Evolutionary conservation across 441 rosid genomes (phyloP), one percentile per base, ranked within the genome.

Genomic region (Codiaeum variegatum): DNA sequence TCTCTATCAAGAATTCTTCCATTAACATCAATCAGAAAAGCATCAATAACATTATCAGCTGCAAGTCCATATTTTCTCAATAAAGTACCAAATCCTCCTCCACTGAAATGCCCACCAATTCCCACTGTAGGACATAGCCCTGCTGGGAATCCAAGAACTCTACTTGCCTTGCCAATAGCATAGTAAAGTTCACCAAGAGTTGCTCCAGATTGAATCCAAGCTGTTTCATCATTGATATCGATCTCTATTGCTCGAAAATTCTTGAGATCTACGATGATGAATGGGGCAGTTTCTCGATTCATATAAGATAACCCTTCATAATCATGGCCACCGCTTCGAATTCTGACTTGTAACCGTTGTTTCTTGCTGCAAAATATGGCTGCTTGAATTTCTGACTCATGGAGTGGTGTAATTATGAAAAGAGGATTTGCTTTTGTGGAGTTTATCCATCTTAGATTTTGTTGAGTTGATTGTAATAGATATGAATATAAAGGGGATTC

Each of bases 301-400:
- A 73, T 63, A 62, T 79, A 87, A 0, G 94, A 88, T 6, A 86
- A 82, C 34, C 91, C 94, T 62, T 91, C 97, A 46, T 86, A 89
- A 79, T 91, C 94, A 73, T 89, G 92, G 36, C 94, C 91, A 4
- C 94, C 94, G 46, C 97, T 89, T 54, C 89, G 72, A 5, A 84
- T 78, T 70, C 93, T 77, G 63, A 87, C 54, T 62, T 81, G 90
- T 8, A 91, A 62, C 46, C 69, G 78, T 36, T 73, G 67, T 34
- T 66, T 73, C 73, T 66, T 77, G 74, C 85, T 77, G 60, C 97
- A 89, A 42, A 60, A 18, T 23, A 89, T 46, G 12, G 90, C 76
- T 1, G 89, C 85, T 66, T 83, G 90, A 77, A 90, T 81, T 66
- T 91, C 78, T 0, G 82, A 76, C 23, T 85, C 79, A 46, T 84